Conservation (phyloP, 169 alveolate genomes). For the Babesia sp. region DNA sequence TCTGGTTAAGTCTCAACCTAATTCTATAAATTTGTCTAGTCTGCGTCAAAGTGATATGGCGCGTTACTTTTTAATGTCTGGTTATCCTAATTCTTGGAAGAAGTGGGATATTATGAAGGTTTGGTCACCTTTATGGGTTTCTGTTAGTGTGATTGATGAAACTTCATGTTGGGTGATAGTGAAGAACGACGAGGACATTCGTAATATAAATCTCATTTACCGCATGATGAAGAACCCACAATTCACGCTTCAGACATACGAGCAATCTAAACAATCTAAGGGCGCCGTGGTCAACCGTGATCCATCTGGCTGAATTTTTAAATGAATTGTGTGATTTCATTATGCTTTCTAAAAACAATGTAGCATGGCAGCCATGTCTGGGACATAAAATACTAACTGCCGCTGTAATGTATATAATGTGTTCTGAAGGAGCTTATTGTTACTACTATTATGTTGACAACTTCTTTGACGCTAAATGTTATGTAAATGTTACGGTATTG, state of each 20-base stretch:
- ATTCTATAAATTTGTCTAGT: conserved; percentile 74
- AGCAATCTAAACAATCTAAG: conserved; percentile 49
- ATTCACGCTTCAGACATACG: conserved; percentile 76
- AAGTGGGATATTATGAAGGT: conserved; percentile 88
- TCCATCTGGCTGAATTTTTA: too few relatives aligned
- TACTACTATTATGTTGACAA: too few relatives aligned
- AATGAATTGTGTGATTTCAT: too few relatives aligned
- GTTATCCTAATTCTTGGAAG: conserved; percentile 81
- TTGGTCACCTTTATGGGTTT: conserved; percentile 86
- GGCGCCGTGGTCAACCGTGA: background rate
- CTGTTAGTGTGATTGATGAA: conserved; percentile 78
- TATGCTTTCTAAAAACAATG: too few relatives aligned
- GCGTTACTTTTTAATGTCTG: conserved; percentile 82
- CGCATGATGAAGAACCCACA: conserved; percentile 81
- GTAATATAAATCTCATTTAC: conserved; percentile 75
- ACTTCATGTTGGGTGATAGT: conserved; percentile 85
- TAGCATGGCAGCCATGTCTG: too few relatives aligned
- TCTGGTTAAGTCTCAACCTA: conserved; percentile 84
- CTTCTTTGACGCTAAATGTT: too few relatives aligned
- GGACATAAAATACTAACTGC: too few relatives aligned
- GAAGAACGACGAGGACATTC: conserved; percentile 82
- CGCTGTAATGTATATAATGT: too few relatives aligned
- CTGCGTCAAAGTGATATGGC: conserved; percentile 78
- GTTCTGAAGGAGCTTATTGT: too few relatives aligned
- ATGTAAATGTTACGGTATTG: too few relatives aligned